phyloP scores from a whole-genome alignment of 2,329 filamentous ascomycete species.

The Fusarium sacchari region DNA sequence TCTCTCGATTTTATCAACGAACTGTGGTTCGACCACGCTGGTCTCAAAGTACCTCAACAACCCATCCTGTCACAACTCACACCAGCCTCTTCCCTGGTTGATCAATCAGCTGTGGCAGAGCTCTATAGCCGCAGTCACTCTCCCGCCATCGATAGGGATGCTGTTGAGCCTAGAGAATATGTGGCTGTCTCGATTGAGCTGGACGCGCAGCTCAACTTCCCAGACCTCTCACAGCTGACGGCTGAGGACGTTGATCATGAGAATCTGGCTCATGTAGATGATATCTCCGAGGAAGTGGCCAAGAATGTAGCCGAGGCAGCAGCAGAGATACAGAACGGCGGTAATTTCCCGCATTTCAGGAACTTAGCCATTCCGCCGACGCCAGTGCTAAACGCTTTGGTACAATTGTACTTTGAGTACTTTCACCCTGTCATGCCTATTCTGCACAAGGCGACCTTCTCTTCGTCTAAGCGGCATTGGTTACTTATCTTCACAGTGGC shows the following conservation, averaged over 20 bases:
- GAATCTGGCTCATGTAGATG: conserved; percentile 1
- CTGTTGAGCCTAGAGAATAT: neutral
- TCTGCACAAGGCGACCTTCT: neutral
- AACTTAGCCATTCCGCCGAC: neutral
- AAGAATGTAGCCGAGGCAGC: neutral
- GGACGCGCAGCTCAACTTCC: conserved; percentile 1
- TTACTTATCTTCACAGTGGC: conserved; percentile 3
- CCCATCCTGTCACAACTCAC: neutral
- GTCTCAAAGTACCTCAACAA: neutral
- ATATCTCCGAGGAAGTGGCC: neutral
- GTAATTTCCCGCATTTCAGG: neutral
- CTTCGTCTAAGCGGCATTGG: conserved; percentile 1
- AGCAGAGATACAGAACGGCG: neutral
- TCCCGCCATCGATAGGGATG: neutral
- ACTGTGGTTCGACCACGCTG: neutral
- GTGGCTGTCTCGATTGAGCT: neutral
- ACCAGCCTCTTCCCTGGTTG: neutral
- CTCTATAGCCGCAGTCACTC: conserved; percentile 5
- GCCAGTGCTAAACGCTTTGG: neutral
- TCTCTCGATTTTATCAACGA: neutral
- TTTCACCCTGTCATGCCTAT: conserved; percentile 3
- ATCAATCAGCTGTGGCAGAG: neutral
- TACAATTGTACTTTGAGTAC: conserved; percentile 6
- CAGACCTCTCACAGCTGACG: neutral
- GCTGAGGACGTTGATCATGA: conserved; percentile 3